A percentile compares a stretch with the other conserved stretches of the same genome.
phyloP scores from a whole-genome alignment of 2,329 filamentous ascomycete species.

The Colletotrichum liaoningense region DNA sequence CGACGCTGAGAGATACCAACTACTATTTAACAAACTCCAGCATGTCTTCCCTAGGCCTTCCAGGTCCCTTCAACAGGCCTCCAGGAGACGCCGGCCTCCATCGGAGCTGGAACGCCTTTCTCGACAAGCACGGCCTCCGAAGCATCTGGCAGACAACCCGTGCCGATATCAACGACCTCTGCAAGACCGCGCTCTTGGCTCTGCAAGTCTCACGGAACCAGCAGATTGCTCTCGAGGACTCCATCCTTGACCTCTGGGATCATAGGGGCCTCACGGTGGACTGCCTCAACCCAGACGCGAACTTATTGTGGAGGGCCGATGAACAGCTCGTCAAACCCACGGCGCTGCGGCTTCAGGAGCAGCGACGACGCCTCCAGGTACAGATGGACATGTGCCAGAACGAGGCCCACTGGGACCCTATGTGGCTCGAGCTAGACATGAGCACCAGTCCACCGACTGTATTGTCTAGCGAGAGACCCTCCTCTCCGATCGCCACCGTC shows the following conservation, averaged over 20 bases:
- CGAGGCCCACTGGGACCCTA: not conserved
- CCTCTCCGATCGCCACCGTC: not conserved
- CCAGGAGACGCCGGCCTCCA: not conserved
- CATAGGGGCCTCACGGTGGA: not conserved
- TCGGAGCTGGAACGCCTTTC: not conserved
- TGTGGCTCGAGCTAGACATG: not conserved
- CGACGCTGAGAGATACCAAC: not conserved
- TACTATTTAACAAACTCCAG: not conserved
- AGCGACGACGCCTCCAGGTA: not conserved
- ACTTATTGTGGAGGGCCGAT: not conserved
- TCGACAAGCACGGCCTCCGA: not conserved
- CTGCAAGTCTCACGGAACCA: not conserved
- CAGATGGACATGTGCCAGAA: not conserved
- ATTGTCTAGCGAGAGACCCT: not conserved
- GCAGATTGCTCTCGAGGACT: not conserved
- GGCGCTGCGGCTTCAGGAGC: not conserved
- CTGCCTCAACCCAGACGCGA: not conserved
- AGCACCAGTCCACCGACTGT: no score
- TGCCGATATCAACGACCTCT: not conserved
- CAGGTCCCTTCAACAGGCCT: not conserved
- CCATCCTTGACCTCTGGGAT: slow-evolving; percentile 1
- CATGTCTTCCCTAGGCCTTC: slow-evolving; percentile 10
- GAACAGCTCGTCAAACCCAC: slow-evolving; percentile 13
- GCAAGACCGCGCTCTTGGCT: not conserved
- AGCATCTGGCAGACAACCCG: not conserved